Conservation (phyloP, 768 basidiomycete genomes). For the Kwoniella pini region DNA sequence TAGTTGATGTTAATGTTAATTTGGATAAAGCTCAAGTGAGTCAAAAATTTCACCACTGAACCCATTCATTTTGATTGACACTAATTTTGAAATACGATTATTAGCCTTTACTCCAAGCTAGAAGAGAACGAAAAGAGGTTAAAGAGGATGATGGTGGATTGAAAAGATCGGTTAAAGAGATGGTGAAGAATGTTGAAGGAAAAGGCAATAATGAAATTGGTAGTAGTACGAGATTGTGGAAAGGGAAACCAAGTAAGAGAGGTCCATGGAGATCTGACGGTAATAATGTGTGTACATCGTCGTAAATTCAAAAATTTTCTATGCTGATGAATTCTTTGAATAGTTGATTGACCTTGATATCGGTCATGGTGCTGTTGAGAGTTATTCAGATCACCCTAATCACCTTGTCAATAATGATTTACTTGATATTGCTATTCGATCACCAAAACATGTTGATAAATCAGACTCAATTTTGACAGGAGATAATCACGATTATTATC, state of each 20-base stretch:
- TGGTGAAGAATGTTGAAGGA: conserved; percentile 9
- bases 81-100: background rate
- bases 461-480: background rate
- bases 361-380: conserved; percentile 2
- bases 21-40: conserved; percentile 11
- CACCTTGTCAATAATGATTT: conserved; percentile 5
- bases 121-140: conserved; percentile 7
- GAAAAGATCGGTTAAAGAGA: conserved; percentile 13
- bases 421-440: conserved; percentile 8
- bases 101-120: conserved; percentile 9
- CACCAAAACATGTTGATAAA: conserved; percentile 13
- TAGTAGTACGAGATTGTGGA: conserved; percentile 8
- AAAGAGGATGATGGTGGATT: conserved; percentile 6
- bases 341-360: conserved; percentile 22
- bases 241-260: conserved; percentile 7
- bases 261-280: conserved; percentile 18
- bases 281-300: conserved; percentile 10
- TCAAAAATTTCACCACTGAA: background rate
- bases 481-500: conserved; percentile 12
- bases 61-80: background rate
- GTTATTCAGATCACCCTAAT: background rate
- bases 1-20: conserved; percentile 15
- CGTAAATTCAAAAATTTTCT: background rate
- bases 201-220: background rate
- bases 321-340: background rate